These are phyloP conservation scores for Fusarium sp. DNA, from an alignment of 2,329 filamentous ascomycete genomes.

Conservation along the genomic window DNA sequence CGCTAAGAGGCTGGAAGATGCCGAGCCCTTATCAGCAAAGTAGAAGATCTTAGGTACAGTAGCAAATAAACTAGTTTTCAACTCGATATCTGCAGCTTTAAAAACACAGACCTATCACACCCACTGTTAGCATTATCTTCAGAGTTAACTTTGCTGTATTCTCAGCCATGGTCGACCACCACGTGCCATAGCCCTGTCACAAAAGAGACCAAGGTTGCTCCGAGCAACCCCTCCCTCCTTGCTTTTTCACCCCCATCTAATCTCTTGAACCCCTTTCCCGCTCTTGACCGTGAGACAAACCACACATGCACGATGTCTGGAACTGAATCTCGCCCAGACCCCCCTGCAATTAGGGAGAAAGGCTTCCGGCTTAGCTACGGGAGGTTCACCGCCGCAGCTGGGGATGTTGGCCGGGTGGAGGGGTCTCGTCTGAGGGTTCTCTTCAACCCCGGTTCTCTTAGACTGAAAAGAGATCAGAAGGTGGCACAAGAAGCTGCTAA, in stretches of 20 bases:
- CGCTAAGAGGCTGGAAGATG: too few relatives aligned
- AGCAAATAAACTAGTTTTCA: not conserved
- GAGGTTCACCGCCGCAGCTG: not conserved
- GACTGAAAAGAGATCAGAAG: not conserved
- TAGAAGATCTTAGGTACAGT: not conserved
- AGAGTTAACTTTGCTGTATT: not conserved
- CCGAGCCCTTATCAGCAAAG: not conserved
- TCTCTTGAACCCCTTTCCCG: not conserved
- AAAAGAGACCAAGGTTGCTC: not conserved
- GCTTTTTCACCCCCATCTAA: not conserved
- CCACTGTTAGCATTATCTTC: not conserved
- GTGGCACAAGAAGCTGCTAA: not conserved
- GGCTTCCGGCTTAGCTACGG: not conserved
- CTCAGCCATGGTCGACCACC: not conserved
- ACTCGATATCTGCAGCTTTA: not conserved
- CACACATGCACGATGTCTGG: not conserved
- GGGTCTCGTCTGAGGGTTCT: slow-evolving; percentile 1
- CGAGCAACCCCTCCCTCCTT: not conserved
- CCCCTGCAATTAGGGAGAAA: not conserved
- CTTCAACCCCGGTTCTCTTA: not conserved
- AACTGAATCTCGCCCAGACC: not conserved
- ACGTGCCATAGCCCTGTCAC: not conserved
- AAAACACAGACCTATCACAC: not conserved
- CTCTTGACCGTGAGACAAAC: not conserved
- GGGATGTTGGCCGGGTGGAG: not conserved